Conservation (phyloP, 106 monocot species). For the Dioscorea alata region DNA sequence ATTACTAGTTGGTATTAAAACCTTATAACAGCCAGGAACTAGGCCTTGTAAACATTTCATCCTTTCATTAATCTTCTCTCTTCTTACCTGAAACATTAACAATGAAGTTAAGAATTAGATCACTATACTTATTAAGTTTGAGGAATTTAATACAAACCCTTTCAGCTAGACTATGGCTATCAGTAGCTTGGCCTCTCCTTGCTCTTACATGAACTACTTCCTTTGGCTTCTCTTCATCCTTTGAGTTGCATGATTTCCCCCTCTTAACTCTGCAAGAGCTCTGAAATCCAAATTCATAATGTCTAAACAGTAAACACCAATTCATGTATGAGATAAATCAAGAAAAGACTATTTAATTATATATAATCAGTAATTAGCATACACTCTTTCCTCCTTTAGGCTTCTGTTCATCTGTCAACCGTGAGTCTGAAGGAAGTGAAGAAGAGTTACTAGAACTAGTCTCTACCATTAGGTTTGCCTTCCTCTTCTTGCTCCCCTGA, state of each 20-base stretch:
- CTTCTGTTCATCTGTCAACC: neutral
- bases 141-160: slow-evolving; percentile 27
- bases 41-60: slow-evolving; percentile 54
- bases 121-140: too few relatives aligned
- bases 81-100: slow-evolving; percentile 40
- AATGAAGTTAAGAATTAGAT: too few relatives aligned
- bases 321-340: too few relatives aligned
- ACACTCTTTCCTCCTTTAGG: slow-evolving; percentile 19
- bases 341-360: too few relatives aligned
- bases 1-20: neutral
- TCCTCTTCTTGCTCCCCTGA: slow-evolving; percentile 16
- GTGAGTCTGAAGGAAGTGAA: too few relatives aligned
- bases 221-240: slow-evolving; percentile 37
- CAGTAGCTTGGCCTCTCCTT: slow-evolving; percentile 78
- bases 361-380: neutral
- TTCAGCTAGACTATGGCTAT: slow-evolving; percentile 72
- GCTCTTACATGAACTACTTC: slow-evolving; percentile 66
- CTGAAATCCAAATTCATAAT: neutral
- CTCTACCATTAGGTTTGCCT: neutral
- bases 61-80: slow-evolving; percentile 61
- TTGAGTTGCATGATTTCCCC: slow-evolving; percentile 8
- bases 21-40: slow-evolving; percentile 73
- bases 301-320: too few relatives aligned
- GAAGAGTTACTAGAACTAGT: slow-evolving; percentile 9
- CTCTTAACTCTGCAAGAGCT: slow-evolving; percentile 14